Evolutionary conservation across 23 red algal genomes (phyloP).

Genomic region (Gracilariopsis chorda): DNA sequence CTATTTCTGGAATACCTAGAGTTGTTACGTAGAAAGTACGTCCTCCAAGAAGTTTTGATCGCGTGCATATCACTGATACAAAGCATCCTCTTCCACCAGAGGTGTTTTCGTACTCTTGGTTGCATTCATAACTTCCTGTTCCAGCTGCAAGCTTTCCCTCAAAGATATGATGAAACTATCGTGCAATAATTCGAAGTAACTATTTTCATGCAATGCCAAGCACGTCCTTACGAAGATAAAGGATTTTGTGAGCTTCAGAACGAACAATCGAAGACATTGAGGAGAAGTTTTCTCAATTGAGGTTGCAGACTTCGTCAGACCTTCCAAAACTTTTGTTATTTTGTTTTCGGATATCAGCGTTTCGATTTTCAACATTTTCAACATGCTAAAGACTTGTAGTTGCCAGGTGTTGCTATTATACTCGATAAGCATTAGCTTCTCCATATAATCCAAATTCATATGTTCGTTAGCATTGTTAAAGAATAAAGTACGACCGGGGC

Average conservation of each 20-base stretch:
- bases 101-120: no score
- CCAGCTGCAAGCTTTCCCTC: conserved; percentile 1
- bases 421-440: not conserved
- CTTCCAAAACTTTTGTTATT: not conserved
- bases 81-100: not conserved
- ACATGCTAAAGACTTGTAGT: not conserved
- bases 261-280: not conserved
- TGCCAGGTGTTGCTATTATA: conserved; percentile 1
- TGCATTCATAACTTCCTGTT: not conserved
- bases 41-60: no score
- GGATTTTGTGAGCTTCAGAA: not conserved
- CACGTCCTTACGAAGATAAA: not conserved
- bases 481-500: not conserved
- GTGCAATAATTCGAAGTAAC: not conserved
- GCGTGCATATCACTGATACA: not conserved
- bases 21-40: not conserved
- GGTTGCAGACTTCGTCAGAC: not conserved
- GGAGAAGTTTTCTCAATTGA: not conserved
- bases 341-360: not conserved
- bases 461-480: conserved; percentile 11
- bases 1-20: not conserved
- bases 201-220: not conserved
- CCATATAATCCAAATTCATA: conserved; percentile 32
- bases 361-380: not conserved
- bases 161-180: not conserved